phyloP scores from a whole-genome alignment of 1,284 basidiomycete species.

The Cutaneotrichosporon curvatum region DNA sequence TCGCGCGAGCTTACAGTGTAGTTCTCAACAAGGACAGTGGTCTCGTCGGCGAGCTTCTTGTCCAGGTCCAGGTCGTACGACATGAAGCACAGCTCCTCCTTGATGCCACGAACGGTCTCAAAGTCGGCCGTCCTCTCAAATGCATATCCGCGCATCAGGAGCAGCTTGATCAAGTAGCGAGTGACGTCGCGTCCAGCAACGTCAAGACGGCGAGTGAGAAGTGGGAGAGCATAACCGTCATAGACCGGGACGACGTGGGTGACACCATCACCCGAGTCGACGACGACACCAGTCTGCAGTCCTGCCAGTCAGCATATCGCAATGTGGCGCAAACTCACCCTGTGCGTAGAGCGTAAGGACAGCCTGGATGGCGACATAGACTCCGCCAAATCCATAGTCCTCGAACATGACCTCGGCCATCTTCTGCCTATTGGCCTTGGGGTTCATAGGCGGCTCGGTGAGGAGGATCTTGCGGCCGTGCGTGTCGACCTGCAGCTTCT shows the following conservation, averaged over 20 bases:
- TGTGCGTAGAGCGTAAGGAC: conserved; percentile 97
- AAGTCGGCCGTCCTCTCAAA: conserved; percentile 99
- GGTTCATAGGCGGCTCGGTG: conserved; percentile 99
- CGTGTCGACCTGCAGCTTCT: conserved; percentile 87
- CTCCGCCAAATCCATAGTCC: conserved; percentile 91
- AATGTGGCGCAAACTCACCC: conserved; percentile 54
- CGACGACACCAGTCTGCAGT: conserved; percentile 94
- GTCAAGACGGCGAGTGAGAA: conserved; percentile 87
- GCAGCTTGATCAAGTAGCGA: conserved; percentile 93
- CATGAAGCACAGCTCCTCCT: conserved; percentile 97
- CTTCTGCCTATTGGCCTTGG: conserved; percentile 79
- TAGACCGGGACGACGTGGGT: conserved; percentile 99
- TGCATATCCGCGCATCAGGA: conserved; percentile 97
- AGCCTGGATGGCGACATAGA: conserved; percentile 98
- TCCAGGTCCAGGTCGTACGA: conserved; percentile 95
- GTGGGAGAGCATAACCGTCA: conserved; percentile 91
- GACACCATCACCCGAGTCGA: conserved; percentile 98
- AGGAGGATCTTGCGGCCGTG: conserved; percentile 83
- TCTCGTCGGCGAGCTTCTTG: conserved; percentile 89
- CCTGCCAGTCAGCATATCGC: conserved; percentile 52
- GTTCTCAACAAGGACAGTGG: conserved; percentile 89
- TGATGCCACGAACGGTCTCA: conserved; percentile 96
- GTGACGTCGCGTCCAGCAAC: conserved; percentile 98
- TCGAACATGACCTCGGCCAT: conserved; percentile 99
- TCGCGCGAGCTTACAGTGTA: conserved; percentile 65